phyloP scores from a whole-genome alignment of 2,329 filamentous ascomycete genomes.

The Ascochyta rabiei region DNA sequence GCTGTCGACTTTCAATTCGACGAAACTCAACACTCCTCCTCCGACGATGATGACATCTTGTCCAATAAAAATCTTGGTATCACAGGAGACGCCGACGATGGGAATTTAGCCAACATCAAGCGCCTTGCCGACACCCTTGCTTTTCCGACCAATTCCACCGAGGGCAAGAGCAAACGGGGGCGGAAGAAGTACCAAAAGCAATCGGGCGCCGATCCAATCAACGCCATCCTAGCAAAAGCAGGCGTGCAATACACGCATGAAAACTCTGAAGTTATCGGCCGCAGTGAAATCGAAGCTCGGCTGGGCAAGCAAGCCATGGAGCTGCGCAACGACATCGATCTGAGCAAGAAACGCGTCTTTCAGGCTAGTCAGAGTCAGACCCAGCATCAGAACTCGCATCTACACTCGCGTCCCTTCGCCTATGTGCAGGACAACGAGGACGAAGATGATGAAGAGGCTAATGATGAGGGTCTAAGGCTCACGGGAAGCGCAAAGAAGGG shows the following conservation, averaged over 20 bases:
- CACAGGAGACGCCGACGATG: conserved; percentile 29
- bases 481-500: conserved; percentile 18
- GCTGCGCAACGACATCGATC: conserved; percentile 58
- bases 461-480: conserved; percentile 15
- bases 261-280: conserved; percentile 92
- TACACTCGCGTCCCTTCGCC: conserved; percentile 5
- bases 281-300: conserved; percentile 86
- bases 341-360: conserved; percentile 64
- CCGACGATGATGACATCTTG: conserved; percentile 32
- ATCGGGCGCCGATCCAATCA: conserved; percentile 68
- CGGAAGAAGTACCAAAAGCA: conserved; percentile 42
- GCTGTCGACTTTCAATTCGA: conserved; percentile 73
- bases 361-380: conserved; percentile 52
- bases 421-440: conserved; percentile 12
- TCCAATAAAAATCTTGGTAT: conserved; percentile 37
- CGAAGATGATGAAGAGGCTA: conserved; percentile 12
- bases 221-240: conserved; percentile 84
- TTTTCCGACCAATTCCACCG: background rate
- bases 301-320: conserved; percentile 78
- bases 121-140: conserved; percentile 48
- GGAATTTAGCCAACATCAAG: conserved; percentile 65
- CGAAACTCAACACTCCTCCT: conserved; percentile 36
- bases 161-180: conserved; percentile 25
- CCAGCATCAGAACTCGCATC: conserved; percentile 24
- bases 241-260: conserved; percentile 96